A percentile compares a stretch with the other conserved stretches of the same genome.
Evolutionary conservation across 208 protist genomes (phyloP).

Genomic region (Leishmania arabica): DNA sequence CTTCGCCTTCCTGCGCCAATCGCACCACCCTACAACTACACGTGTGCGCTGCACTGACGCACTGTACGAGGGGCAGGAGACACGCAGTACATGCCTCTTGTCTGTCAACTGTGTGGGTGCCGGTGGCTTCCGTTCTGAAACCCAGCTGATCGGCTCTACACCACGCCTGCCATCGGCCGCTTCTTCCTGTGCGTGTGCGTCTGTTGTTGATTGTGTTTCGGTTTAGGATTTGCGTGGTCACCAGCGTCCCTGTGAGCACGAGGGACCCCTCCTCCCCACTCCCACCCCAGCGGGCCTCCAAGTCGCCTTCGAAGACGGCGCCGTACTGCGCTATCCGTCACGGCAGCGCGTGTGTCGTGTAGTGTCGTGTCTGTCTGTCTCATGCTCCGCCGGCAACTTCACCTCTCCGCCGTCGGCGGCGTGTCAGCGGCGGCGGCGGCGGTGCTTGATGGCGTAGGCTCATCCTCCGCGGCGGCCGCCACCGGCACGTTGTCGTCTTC

Average conservation of each 20-base stretch:
- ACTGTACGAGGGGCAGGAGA: not conserved
- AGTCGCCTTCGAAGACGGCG: not conserved
- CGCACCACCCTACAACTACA: not conserved
- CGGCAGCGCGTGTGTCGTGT: not conserved
- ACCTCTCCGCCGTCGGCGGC: not conserved
- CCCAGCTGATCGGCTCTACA: too few species aligned
- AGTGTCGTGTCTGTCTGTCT: not conserved
- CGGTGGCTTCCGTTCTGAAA: too few species aligned
- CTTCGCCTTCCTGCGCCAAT: not conserved
- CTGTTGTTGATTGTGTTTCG: not conserved
- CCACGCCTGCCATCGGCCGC: not conserved
- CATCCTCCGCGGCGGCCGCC: not conserved
- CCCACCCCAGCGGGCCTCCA: not conserved
- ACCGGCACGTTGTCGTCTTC: not conserved
- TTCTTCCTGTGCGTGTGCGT: not conserved
- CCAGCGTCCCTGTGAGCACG: too few species aligned
- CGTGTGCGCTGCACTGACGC: not conserved
- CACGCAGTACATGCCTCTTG: too few species aligned
- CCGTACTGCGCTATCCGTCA: not conserved
- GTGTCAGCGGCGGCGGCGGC: not conserved
- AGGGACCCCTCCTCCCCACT: not conserved
- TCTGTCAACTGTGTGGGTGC: too few species aligned
- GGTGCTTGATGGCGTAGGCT: not conserved
- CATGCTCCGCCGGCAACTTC: constrained; percentile 23
- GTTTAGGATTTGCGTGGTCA: not conserved